Conservation (phyloP, 495 filamentous ascomycete genomes). For the Articulospora tetracladia region DNA sequence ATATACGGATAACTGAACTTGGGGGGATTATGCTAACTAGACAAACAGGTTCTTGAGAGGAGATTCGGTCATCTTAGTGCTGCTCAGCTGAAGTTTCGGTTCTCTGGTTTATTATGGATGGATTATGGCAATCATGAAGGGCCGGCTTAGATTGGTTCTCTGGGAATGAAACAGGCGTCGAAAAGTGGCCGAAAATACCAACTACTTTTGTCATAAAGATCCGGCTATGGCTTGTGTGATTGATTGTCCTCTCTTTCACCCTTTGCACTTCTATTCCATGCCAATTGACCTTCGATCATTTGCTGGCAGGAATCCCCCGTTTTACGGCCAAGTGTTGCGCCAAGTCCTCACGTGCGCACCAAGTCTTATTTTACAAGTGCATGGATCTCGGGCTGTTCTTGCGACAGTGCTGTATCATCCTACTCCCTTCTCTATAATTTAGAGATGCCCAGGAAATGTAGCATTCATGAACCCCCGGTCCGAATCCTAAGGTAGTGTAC, state of each 20-base stretch:
- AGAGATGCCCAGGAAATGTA: too few relatives aligned
- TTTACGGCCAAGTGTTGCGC: too few relatives aligned
- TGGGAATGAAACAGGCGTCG: constrained; percentile 23
- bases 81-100: constrained; percentile 61
- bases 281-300: too few relatives aligned
- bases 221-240: not conserved
- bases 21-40: constrained; percentile 5
- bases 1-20: not conserved
- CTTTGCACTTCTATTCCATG: too few relatives aligned
- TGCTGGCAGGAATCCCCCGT: too few relatives aligned
- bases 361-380: too few relatives aligned
- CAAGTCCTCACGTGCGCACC: too few relatives aligned
- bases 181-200: constrained; percentile 26
- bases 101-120: constrained; percentile 7
- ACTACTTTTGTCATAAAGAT: not conserved
- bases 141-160: constrained; percentile 20
- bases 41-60: constrained; percentile 79
- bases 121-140: constrained; percentile 15
- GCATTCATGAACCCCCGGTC: too few relatives aligned
- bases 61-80: constrained; percentile 89
- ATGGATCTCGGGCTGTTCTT: too few relatives aligned
- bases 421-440: too few relatives aligned
- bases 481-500: too few relatives aligned
- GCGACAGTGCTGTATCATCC: too few relatives aligned
- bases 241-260: not conserved